phyloP scores from a whole-genome alignment of 2,329 filamentous ascomycete species.

The Exophiala lecanii-corni region DNA sequence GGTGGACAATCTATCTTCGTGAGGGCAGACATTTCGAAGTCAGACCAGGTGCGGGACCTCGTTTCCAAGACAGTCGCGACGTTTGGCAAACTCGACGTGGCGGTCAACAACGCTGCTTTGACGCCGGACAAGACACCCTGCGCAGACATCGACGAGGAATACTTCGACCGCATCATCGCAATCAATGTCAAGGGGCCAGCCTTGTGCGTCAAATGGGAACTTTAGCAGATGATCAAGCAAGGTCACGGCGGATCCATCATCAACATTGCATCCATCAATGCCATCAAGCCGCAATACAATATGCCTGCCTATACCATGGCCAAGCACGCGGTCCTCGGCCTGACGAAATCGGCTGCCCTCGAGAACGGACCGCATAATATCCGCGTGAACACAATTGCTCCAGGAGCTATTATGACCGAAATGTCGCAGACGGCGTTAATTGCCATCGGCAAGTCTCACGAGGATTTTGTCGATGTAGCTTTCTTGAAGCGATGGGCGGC shows the following conservation, averaged over 20 bases:
- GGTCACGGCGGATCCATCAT: conserved; percentile 37
- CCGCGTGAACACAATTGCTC: conserved; percentile 32
- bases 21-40: conserved; percentile 5
- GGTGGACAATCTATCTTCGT: conserved; percentile 2
- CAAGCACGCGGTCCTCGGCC: conserved; percentile 41
- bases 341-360: conserved; percentile 37
- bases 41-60: conserved; percentile 3
- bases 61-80: conserved; percentile 3
- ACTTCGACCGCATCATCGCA: conserved; percentile 36
- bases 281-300: conserved; percentile 23
- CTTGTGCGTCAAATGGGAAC: conserved; percentile 35
- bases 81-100: conserved; percentile 11
- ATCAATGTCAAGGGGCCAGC: conserved; percentile 39
- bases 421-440: conserved; percentile 13
- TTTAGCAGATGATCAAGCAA: conserved; percentile 39
- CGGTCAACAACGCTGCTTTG: conserved; percentile 19
- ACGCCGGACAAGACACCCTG: conserved; percentile 23
- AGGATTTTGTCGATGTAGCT: conserved; percentile 19
- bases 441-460: conserved; percentile 21
- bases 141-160: conserved; percentile 37
- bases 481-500: conserved; percentile 11
- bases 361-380: conserved; percentile 31
- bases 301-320: conserved; percentile 40
- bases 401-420: conserved; percentile 4
- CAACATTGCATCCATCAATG: conserved; percentile 41